Percentiles rank a stretch among this genome's conserved stretches.
phyloP scores from a whole-genome alignment of 306 rosid genomes.

The Adenanthera pavonina region DNA sequence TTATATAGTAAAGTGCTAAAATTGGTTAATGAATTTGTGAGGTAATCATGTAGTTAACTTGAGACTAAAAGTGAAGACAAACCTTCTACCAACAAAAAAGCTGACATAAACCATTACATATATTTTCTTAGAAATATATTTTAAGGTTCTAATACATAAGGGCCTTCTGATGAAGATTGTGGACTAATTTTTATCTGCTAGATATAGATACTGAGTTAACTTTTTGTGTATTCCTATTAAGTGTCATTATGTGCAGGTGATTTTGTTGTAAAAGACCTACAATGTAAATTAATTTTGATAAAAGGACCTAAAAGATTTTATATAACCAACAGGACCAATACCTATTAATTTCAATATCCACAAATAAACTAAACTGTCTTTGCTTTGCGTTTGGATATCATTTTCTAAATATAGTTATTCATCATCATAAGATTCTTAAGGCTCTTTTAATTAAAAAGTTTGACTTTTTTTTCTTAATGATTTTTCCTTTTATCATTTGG shows the following conservation, averaged over 20 bases:
- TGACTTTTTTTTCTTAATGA: neutral
- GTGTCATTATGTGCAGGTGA: neutral
- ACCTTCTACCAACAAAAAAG: no score
- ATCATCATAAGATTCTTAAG: conserved; percentile 15
- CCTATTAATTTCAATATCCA: neutral
- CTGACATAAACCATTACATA: conserved; percentile 5
- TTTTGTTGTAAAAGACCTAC: neutral
- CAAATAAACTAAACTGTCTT: neutral
- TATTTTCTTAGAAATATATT: conserved; percentile 5
- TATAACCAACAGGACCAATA: neutral
- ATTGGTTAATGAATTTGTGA: neutral
- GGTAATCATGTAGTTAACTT: conserved; percentile 8
- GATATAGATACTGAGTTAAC: conserved; percentile 7
- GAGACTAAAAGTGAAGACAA: neutral
- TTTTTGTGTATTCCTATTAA: conserved; percentile 4
- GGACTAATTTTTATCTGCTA: conserved; percentile 23
- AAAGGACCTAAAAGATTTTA: neutral
- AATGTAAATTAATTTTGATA: neutral
- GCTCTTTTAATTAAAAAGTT: conserved; percentile 19
- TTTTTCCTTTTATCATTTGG: neutral
- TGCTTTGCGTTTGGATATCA: neutral
- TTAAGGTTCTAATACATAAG: neutral
- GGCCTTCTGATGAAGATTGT: neutral
- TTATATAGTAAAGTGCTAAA: neutral
- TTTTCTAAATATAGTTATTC: neutral